Evolutionary conservation across 768 basidiomycete genomes (phyloP), one percentile per base, ranked within the genome.

Genomic region (Imleria badia): DNA sequence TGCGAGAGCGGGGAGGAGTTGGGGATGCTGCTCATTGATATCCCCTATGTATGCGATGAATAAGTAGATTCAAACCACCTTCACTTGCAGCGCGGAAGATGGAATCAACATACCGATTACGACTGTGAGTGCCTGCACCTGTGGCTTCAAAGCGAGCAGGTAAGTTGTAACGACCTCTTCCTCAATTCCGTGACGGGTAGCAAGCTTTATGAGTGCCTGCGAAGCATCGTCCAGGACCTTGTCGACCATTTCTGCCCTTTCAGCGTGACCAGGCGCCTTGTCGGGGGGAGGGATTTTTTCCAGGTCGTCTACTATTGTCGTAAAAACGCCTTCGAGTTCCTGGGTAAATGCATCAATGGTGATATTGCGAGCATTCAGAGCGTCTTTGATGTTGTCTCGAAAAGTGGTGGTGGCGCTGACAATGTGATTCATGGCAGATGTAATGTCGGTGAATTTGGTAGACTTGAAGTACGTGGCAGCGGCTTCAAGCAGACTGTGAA

Each of bases 21-120:
- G 13, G 3, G 62, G 62, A 22, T 63, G 19, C 26, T 46, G 50
- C 11, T 54, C 59, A 22, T 54, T 57, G 43, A 64, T 57, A 19
- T 64, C 62, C 0, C 62, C 62, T 63, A 14, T 17, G 23, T 3
- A 8, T 26, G 26, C 10, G 15, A 44, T 7, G 13, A 1, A n/a
- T 51, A 9, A 40, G 1, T 10, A 6, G 2, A 7, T 26, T 11
- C 13, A 11, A 17, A n/a, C 2, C 6, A 31, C 12, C 23, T 20
- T 31, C 29, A 1, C 36, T 7, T 5, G 17, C 38, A 39, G 7
- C 3, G 14, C 13, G 3, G n/a, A 4, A 45, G n/a, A 17, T 20
- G n/a, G 33, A 13, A 39, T 17, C 0, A 12, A 53, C 57, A 15
- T 53, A 63, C 61, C 51, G 1, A 63, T 36, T 7, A 43, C 36